Conservation (phyloP, 164 flowering plant genomes). For the Dillenia turbinata region DNA sequence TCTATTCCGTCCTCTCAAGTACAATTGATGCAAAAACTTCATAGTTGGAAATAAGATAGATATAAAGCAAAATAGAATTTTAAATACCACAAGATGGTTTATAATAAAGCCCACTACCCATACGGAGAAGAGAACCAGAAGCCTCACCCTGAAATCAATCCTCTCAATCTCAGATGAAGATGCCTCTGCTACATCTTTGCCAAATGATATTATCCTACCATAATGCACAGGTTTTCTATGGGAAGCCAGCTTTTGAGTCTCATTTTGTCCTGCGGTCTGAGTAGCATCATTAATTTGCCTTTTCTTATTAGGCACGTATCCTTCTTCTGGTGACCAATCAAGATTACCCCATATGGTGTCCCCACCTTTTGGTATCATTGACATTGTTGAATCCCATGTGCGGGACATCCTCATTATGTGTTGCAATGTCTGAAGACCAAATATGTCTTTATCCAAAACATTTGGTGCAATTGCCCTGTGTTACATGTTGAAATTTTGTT, state of each 20-base stretch:
- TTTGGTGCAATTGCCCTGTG: conserved; percentile 92
- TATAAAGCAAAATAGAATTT: too few relatives aligned
- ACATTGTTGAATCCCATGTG: conserved; percentile 98
- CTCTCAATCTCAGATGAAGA: conserved; percentile 58
- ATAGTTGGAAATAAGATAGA: too few relatives aligned
- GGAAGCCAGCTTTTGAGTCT: conserved; percentile 13
- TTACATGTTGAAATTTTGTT: neutral
- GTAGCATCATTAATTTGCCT: conserved; percentile 38
- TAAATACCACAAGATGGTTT: too few relatives aligned
- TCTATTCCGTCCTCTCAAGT: too few relatives aligned
- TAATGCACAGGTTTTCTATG: conserved; percentile 31
- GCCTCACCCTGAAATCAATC: conserved; percentile 65
- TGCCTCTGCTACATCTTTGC: conserved; percentile 66
- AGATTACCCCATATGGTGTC: conserved; percentile 92
- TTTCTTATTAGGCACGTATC: conserved; percentile 32
- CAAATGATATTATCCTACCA: conserved; percentile 89
- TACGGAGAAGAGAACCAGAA: neutral
- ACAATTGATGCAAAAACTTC: too few relatives aligned
- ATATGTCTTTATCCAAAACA: conserved; percentile 66
- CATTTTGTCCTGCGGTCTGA: conserved; percentile 15
- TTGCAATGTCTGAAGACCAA: conserved; percentile 72
- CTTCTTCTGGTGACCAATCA: conserved; percentile 95
- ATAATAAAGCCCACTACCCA: too few relatives aligned
- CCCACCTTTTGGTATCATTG: conserved; percentile 96
- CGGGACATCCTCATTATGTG: conserved; percentile 90